These are phyloP conservation scores for Porcisia hertigi DNA, from an alignment of 208 protist species.

Conservation along the genomic window DNA sequence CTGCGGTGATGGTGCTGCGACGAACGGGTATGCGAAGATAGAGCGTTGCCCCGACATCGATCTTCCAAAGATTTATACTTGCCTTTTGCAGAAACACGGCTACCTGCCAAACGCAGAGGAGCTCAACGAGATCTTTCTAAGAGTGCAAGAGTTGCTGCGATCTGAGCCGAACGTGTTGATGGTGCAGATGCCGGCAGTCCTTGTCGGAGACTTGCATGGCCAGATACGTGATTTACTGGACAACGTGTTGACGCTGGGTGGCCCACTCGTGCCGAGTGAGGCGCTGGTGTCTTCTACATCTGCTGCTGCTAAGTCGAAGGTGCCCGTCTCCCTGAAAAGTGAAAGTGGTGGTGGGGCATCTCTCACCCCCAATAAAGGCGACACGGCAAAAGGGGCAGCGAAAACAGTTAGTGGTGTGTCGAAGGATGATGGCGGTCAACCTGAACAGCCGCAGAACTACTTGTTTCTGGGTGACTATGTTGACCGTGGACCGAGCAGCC, in stretches of 20 bases:
- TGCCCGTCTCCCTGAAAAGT: neutral
- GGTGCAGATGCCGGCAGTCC: constrained; percentile 90
- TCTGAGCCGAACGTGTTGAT: constrained; percentile 96
- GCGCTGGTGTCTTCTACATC: constrained; percentile 3
- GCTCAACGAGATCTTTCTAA: constrained; percentile 72
- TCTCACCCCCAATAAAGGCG: neutral
- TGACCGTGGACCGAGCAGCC: constrained; percentile 96
- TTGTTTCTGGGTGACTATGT: constrained; percentile 99
- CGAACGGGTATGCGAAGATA: neutral
- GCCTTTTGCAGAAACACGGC: constrained; percentile 41
- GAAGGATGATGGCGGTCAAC: neutral
- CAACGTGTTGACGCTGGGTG: constrained; percentile 66
- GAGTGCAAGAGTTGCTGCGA: constrained; percentile 80
- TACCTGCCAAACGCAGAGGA: constrained; percentile 80
- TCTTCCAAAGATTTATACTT: constrained; percentile 56
- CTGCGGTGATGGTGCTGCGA: neutral
- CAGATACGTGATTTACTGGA: constrained; percentile 75
- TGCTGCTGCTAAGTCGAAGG: neutral
- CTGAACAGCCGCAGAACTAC: constrained; percentile 81
- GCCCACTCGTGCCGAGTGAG: constrained; percentile 44
- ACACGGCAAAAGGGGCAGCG: neutral
- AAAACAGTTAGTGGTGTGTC: neutral
- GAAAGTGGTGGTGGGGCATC: neutral
- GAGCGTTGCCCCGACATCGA: constrained; percentile 43
- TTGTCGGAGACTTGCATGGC: constrained; percentile 90